phyloP scores from a whole-genome alignment of 768 basidiomycete genomes.

The Clavulina sp. region DNA sequence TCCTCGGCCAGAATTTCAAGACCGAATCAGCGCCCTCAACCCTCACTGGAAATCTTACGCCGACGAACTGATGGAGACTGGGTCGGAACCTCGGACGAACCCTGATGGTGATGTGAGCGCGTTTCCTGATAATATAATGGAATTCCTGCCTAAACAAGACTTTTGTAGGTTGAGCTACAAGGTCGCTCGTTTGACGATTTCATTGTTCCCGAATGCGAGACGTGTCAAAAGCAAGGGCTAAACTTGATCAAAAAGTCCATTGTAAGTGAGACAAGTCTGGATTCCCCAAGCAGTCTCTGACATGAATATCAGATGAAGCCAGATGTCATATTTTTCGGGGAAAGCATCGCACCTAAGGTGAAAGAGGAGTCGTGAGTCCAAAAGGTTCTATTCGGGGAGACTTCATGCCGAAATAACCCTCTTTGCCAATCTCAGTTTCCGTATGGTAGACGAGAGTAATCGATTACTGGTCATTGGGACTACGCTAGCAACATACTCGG shows the following conservation, averaged over 20 bases:
- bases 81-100: constrained; percentile 55
- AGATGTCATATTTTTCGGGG: constrained; percentile 76
- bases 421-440: constrained; percentile 27
- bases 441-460: constrained; percentile 39
- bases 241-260: constrained; percentile 31
- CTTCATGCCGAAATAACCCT: background rate
- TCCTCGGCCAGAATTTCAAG: constrained; percentile 53
- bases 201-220: constrained; percentile 57
- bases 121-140: background rate
- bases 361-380: constrained; percentile 53
- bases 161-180: constrained; percentile 53
- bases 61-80: constrained; percentile 41
- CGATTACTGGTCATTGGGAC: constrained; percentile 72
- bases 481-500: constrained; percentile 84
- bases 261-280: constrained; percentile 26
- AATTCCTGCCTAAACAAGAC: background rate
- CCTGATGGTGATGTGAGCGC: constrained; percentile 77
- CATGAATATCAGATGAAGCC: constrained; percentile 72
- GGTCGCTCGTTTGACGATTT: constrained; percentile 64
- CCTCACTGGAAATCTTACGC: constrained; percentile 61
- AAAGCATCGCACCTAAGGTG: constrained; percentile 51
- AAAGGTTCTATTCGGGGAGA: background rate
- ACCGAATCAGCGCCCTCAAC: constrained; percentile 50
- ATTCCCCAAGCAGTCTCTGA: background rate
- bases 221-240: constrained; percentile 38